Base-by-base conservation (phyloP, 805 yeast species). In the Pichia exigua region DNA sequence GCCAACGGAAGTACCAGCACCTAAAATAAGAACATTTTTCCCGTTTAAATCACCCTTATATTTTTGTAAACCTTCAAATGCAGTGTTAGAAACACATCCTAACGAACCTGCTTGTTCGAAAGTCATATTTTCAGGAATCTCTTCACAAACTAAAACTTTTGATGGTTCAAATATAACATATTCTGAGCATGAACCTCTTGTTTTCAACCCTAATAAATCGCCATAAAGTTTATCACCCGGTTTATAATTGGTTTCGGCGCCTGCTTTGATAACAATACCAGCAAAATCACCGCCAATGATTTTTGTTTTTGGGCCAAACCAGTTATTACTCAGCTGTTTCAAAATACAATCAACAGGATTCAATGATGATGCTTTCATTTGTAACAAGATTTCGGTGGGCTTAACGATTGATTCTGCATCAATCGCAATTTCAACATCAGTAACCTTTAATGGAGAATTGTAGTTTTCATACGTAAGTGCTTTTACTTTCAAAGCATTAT, bases 1-100 rank as follows among this genome's bases (percentile, higher is more conserved):
- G 22, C 91, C 90, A 17, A 85, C 90, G 15, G 83, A 68, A 1
- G 95, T 81, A 10, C 86, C 82, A 26, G 85, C 92, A 40, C 96
- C 96, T 45, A 85, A 69, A 21, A 87, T 74, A 46, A 86, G 70
- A 4, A 85, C 77, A 52, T 73, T 76, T 11, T 71, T 70, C 12
- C 71, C 70, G 13, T 73, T 28, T 13, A 55, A 49, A 63, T 48
- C 20, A 21, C 51, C 50, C 2, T 15, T 18, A 32, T 53, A 51
- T 41, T 48, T 42, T 3, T 48, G 48, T 21, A 46, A 60, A 27
- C 51, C 58, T 40, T 51, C 57, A 56, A 61, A 73, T 0, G 92
- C 91, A 4, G 95, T 83, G 20, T 81, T 79, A 57, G 76, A 79
- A 0, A 79, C 83, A 56, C 83, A 66, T 0, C 88, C 85, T 67